Evolutionary conservation across 2,329 filamentous ascomycete species (phyloP), one percentile per base, ranked within the genome.

Genomic region (Fusarium bulbicola): DNA sequence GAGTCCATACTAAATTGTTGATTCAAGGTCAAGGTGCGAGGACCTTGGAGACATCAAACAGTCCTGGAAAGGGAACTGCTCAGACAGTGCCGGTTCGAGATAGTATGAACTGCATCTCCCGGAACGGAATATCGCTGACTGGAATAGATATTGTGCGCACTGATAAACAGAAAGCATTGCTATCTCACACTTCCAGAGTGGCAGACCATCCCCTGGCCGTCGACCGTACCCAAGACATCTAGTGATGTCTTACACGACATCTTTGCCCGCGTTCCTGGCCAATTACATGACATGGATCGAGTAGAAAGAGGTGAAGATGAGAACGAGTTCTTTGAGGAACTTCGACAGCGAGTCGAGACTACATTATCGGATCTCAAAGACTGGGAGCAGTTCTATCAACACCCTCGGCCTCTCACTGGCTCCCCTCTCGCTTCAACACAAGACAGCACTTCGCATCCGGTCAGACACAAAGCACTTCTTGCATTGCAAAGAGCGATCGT

Each of bases 81-180:
- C 20, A 45, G 67, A 3, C 67, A 70, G 28, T 70, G 67, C 18
- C 66, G 66, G 0, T 70, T 70, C 18, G 66, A 70, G 28, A 70
- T 70, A 28, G 67, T 70, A 66, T 7, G 24, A 24, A 24, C 24
- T 24, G 24, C 24, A 24, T 24, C 24, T 24, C 24, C 24, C 24
- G 24, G 24, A 24, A 24, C 24, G 24, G 24, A 24, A 24, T 24
- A 32, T 6, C 32, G 8, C 59, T 69, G 21, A 69, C 59, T n/a
- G 5, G 0, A 0, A 7, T 16, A 70, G 67, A 70, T 70, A 20
- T 20, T 66, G 0, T 70, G 67, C 6, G 21, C 66, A 6, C 30
- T 70, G 5, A 50, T 70, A 6, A 65, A 50, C 4, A 62, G 66
- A 4, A 24, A 40, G 3, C 53, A 70, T 15, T 70, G 67, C 20